Conservation (phyloP, 495 filamentous ascomycete species). For the Halenospora varia region DNA sequence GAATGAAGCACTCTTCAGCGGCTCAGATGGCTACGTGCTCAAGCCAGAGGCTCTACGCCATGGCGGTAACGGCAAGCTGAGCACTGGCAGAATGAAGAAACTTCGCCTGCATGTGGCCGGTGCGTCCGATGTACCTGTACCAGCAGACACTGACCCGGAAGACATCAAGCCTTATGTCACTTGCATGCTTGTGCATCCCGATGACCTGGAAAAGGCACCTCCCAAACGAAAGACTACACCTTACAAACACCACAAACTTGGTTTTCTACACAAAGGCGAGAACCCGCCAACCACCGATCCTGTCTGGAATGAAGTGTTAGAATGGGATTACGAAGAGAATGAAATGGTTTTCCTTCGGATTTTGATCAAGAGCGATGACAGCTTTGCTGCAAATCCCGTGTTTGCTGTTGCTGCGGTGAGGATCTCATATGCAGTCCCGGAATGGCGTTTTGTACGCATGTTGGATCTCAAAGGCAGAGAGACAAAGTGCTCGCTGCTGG, state of each 20-base stretch:
- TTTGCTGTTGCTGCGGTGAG: slow-evolving; percentile 43
- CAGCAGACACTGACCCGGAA: slow-evolving; percentile 27
- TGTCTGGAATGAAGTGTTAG: slow-evolving; percentile 46
- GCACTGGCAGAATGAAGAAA: slow-evolving; percentile 27
- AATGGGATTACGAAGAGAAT: slow-evolving; percentile 53
- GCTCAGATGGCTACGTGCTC: slow-evolving; percentile 48
- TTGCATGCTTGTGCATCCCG: slow-evolving; percentile 43
- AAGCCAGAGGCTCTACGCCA: slow-evolving; percentile 46
- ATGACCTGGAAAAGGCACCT: slow-evolving; percentile 31
- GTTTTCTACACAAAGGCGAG: slow-evolving; percentile 36
- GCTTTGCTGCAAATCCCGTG: slow-evolving; percentile 44
- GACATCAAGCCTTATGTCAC: slow-evolving; percentile 51
- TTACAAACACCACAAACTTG: slow-evolving; percentile 43
- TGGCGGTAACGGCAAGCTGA: slow-evolving; percentile 38
- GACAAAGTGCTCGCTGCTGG: slow-evolving; percentile 46
- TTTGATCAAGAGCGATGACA: slow-evolving; percentile 50
- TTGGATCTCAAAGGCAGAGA: slow-evolving; percentile 48
- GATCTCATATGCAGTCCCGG: slow-evolving; percentile 40
- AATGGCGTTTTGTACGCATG: slow-evolving; percentile 51
- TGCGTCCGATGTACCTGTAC: slow-evolving; percentile 44
- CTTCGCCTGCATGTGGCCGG: slow-evolving; percentile 43
- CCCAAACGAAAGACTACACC: slow-evolving; percentile 46
- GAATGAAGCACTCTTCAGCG: slow-evolving; percentile 52
- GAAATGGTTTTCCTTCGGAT: slow-evolving; percentile 49
- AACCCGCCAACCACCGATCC: slow-evolving; percentile 42